Evolutionary conservation across 176 grass and related monocot genomes (phyloP).

Genomic region (Zea luxurians): DNA sequence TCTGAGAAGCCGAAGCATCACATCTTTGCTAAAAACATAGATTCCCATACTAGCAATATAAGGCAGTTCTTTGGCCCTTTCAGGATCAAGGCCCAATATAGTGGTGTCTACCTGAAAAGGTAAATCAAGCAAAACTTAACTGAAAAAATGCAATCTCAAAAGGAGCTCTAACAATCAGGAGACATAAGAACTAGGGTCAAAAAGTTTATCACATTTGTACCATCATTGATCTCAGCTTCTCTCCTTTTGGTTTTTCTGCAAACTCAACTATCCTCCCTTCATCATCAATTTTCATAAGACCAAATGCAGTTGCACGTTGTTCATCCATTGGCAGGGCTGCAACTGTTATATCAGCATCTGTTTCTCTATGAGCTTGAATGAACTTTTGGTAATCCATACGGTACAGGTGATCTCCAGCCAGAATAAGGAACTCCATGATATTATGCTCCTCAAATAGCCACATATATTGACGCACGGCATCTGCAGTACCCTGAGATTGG

Average conservation of each 20-base stretch:
- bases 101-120: slow-evolving; percentile 85
- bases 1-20: slow-evolving; percentile 83
- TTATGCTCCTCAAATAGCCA: slow-evolving; percentile 98
- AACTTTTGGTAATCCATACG: slow-evolving; percentile 98
- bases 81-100: slow-evolving; percentile 79
- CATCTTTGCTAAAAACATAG: slow-evolving; percentile 92
- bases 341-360: slow-evolving; percentile 88
- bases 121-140: slow-evolving; percentile 18
- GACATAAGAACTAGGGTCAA: background rate
- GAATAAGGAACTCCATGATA: slow-evolving; percentile 88
- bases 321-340: slow-evolving; percentile 93
- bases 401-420: slow-evolving; percentile 95
- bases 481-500: slow-evolving; percentile 80
- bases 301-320: slow-evolving; percentile 85
- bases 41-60: slow-evolving; percentile 99
- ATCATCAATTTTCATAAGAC: slow-evolving; percentile 96
- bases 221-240: slow-evolving; percentile 87
- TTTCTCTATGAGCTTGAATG: slow-evolving; percentile 96
- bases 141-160: slow-evolving; percentile 17
- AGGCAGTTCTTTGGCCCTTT: slow-evolving; percentile 77
- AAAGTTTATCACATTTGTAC: slow-evolving; percentile 38
- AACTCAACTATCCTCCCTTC: slow-evolving; percentile 92
- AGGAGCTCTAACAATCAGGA: slow-evolving; percentile 10
- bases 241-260: slow-evolving; percentile 94
- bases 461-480: slow-evolving; percentile 86